These are phyloP conservation scores for Picochlorum sp. DNA, from an alignment of 139 green algal species.

Conservation along the genomic window DNA sequence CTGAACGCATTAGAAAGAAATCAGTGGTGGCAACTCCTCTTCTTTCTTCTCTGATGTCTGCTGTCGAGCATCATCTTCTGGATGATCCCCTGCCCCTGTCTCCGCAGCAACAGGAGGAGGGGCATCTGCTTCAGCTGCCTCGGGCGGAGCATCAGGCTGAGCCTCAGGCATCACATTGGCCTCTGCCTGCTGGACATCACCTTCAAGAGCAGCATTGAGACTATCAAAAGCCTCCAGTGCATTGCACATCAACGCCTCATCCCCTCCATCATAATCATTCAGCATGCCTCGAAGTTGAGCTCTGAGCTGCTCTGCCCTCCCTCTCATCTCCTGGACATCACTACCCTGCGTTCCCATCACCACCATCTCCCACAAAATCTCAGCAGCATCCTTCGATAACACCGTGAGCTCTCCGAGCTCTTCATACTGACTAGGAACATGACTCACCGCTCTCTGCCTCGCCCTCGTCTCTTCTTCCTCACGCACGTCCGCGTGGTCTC, in stretches of 20 bases:
- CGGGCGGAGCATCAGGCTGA: background rate
- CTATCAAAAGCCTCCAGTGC: slow-evolving; percentile 43
- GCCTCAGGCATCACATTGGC: background rate
- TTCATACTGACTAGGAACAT: slow-evolving; percentile 26
- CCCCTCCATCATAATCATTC: slow-evolving; percentile 31
- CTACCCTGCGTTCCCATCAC: slow-evolving; percentile 36
- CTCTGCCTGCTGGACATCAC: slow-evolving; percentile 9
- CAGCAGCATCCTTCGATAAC: slow-evolving; percentile 37
- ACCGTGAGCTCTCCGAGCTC: slow-evolving; percentile 29
- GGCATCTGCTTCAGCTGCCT: background rate
- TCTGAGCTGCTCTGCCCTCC: slow-evolving; percentile 34
- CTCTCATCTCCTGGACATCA: slow-evolving; percentile 33
- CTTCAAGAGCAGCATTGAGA: slow-evolving; percentile 21
- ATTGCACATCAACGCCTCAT: slow-evolving; percentile 24
- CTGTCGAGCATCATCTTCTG: background rate
- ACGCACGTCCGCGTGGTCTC: background rate
- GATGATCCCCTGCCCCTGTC: background rate
- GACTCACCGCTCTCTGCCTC: background rate
- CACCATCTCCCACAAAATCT: slow-evolving; percentile 50
- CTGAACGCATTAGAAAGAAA: too few relatives aligned
- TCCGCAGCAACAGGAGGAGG: background rate
- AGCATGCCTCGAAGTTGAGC: slow-evolving; percentile 46
- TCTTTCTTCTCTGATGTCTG: background rate
- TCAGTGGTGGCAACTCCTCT: too few relatives aligned
- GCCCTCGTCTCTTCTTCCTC: background rate